These are phyloP conservation scores for Leccinum pallidistipes DNA, from an alignment of 1,284 basidiomycete genomes.

Conservation along the genomic window DNA sequence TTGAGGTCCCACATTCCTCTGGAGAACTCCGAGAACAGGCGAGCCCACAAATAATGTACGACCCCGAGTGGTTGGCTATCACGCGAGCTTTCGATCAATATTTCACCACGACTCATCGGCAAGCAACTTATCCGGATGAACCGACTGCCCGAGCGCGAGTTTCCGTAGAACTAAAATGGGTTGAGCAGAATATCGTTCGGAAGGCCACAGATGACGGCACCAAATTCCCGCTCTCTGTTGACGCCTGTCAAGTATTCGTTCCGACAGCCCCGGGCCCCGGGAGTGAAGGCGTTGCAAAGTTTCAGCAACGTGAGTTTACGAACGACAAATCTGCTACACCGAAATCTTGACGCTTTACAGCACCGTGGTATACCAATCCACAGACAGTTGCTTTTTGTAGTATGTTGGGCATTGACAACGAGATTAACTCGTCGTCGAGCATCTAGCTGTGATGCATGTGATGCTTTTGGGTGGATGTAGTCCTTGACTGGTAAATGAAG, in stretches of 20 bases:
- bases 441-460: not conserved
- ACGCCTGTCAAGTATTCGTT: constrained; percentile 69
- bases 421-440: constrained; percentile 54
- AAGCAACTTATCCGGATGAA: constrained; percentile 61
- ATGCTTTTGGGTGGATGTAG: not conserved
- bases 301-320: constrained; percentile 51
- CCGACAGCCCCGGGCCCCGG: constrained; percentile 71
- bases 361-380: constrained; percentile 66
- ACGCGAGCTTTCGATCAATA: constrained; percentile 82
- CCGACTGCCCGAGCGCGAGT: constrained; percentile 59
- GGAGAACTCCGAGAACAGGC: constrained; percentile 7
- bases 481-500: not conserved
- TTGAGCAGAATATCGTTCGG: constrained; percentile 52
- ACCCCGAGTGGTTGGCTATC: constrained; percentile 94
- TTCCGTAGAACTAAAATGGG: constrained; percentile 63
- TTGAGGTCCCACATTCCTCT: constrained; percentile 36
- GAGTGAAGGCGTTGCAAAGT: constrained; percentile 37
- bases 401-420: constrained; percentile 80
- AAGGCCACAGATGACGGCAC: constrained; percentile 30
- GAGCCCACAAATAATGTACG: constrained; percentile 58
- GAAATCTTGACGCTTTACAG: constrained; percentile 8
- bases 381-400: constrained; percentile 88
- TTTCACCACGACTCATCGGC: constrained; percentile 56
- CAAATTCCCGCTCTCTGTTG: constrained; percentile 26
- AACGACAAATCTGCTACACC: not conserved